Base-by-base conservation (phyloP, 2,329 filamentous ascomycete species). In the Alternaria hordeiaustralica region DNA sequence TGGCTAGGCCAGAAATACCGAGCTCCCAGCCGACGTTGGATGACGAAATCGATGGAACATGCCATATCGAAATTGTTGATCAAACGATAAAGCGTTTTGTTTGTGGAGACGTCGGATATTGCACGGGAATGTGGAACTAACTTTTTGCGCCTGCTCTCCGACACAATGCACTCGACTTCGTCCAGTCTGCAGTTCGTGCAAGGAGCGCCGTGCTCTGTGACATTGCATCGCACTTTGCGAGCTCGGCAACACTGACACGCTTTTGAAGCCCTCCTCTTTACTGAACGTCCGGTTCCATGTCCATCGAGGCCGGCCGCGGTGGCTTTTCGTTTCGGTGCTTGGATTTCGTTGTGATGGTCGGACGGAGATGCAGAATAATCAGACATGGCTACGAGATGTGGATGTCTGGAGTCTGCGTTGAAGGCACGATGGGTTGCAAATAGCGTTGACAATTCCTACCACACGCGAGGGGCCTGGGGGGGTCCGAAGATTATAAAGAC, bases 201-300 rank as follows among this genome's bases (percentile, higher is more conserved):
- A 2, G 93, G 93, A 46, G 90, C 90, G 53, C 91, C 91, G 79
- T 89, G 88, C 80, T 97, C 93, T 63, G 96, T 93, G 60, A 97
- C 94, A 83, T 97, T 94, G 83, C 94, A 97, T 61, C 94, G 89
- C 45, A 97, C 94, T 80, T 97, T 97, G 76, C 94, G 89, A 61
- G 92, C 90, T 73, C 94, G 88, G 81, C 94, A 97, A 72, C 91
- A 93, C 66, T 93, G 92, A 79, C 94, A 97, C 18, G 94, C 94
- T 72, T 95, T 92, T 10, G 94, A 93, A n/a, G 94, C 94, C 76
- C 94, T 88, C 75, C 94, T 87, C 82, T 97, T 97, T 57, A 90
- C 88, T 58, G 87, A 87, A 83, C 75, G 84, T 63, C 82, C 80
- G 61, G 76, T 78, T 63, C 80, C 78, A 71, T 81, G 79, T 66